Conservation (phyloP, 2,329 filamentous ascomycete genomes). For the Alternaria triticina region DNA sequence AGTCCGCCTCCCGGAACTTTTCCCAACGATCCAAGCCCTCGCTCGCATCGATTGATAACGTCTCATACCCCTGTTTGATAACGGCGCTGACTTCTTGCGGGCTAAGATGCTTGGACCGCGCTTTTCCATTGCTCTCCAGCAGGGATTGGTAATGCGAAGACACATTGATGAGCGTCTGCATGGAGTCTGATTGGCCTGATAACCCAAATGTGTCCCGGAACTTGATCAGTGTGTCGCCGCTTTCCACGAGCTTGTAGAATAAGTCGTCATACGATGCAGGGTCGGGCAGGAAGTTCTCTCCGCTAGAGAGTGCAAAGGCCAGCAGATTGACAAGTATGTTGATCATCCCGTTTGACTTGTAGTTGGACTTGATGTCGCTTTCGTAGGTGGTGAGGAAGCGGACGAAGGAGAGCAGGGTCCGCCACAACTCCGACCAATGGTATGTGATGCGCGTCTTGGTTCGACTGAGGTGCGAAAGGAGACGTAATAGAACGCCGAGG, state of each 20-base stretch:
- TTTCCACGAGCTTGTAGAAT: conserved; percentile 98
- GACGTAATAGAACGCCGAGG: conserved; percentile 79
- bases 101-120: conserved; percentile 71
- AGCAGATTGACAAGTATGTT: conserved; percentile 81
- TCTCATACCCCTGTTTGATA: conserved; percentile 97
- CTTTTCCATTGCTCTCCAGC: conserved; percentile 65
- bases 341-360: conserved; percentile 75
- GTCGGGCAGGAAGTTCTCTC: conserved; percentile 89
- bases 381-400: conserved; percentile 90
- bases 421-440: conserved; percentile 96
- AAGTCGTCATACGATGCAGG: conserved; percentile 91
- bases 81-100: conserved; percentile 85
- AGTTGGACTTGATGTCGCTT: conserved; percentile 72
- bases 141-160: conserved; percentile 86
- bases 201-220: conserved; percentile 79
- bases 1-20: conserved; percentile 83
- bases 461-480: conserved; percentile 83
- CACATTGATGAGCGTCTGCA: conserved; percentile 83
- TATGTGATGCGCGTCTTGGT: conserved; percentile 82
- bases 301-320: conserved; percentile 81
- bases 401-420: conserved; percentile 83
- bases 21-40: conserved; percentile 89
- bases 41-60: conserved; percentile 85
- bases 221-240: conserved; percentile 78
- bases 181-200: conserved; percentile 59